Conservation (phyloP, 2,329 filamentous ascomycete species). For the Colletotrichum brevisporum region DNA sequence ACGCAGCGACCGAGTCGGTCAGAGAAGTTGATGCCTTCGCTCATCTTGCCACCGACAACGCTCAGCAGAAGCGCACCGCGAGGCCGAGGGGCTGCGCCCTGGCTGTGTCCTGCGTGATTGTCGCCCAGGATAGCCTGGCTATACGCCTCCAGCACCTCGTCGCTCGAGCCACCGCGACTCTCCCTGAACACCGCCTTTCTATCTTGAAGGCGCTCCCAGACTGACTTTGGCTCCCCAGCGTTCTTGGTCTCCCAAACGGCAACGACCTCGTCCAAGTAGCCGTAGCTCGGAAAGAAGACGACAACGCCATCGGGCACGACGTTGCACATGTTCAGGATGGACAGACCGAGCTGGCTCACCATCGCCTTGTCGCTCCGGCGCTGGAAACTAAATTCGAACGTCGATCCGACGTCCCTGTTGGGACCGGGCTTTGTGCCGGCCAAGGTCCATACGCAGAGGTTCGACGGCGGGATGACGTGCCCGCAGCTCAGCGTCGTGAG, state of each 20-base stretch:
- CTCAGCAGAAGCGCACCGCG: constrained; percentile 86
- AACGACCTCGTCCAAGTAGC: constrained; percentile 85
- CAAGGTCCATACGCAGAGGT: constrained; percentile 84
- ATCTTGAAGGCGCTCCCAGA: constrained; percentile 71
- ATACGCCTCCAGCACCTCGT: constrained; percentile 83
- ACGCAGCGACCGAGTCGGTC: constrained; percentile 91
- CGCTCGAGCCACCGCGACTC: constrained; percentile 68
- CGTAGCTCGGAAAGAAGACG: constrained; percentile 95
- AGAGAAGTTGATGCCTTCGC: constrained; percentile 98
- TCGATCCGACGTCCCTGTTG: constrained; percentile 52
- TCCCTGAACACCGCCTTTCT: constrained; percentile 76
- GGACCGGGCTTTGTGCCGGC: constrained; percentile 56
- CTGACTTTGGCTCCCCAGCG: constrained; percentile 49
- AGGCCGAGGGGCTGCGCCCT: constrained; percentile 26
- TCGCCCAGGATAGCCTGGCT: constrained; percentile 73
- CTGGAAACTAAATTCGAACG: constrained; percentile 91
- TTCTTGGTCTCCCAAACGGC: constrained; percentile 68
- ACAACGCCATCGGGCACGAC: constrained; percentile 90
- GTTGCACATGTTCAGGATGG: constrained; percentile 79
- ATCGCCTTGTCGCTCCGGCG: constrained; percentile 78
- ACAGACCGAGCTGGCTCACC: constrained; percentile 80
- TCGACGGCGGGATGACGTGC: constrained; percentile 89
- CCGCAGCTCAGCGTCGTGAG: constrained; percentile 91
- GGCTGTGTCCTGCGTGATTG: constrained; percentile 7
- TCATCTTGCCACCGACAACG: constrained; percentile 94